Base-by-base conservation (phyloP, 768 basidiomycete species). In the Saitozyma podzolica region DNA sequence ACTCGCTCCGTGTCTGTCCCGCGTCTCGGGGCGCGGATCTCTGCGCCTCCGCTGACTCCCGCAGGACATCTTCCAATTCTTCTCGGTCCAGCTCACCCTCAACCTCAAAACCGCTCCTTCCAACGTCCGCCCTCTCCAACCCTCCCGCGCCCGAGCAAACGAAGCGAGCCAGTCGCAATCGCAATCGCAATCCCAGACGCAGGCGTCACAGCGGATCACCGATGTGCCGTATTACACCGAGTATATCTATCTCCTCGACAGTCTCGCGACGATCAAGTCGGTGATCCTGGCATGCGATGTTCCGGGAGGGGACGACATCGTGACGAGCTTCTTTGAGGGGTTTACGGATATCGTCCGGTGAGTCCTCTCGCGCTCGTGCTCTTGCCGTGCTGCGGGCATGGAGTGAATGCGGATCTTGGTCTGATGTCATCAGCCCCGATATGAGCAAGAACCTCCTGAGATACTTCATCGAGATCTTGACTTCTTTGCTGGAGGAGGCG, bases 51-150 rank as follows among this genome's bases (percentile, higher is more conserved):
- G 50, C 60, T 62, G 45, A 55, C 19, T 13, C 29, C 29, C 16
- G 42, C 84, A 90, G 82, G 92, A 96, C 79, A 94, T 98, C 76
- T 99, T 99, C 80, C 87, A 92, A 70, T 98, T 99, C 84, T 91
- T 98, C 84, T 87, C 92, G 76, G 83, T 86, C 42, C 95, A 96
- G 78, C 87, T 99, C 60, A 82, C 84, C 2, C 83, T 83, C 1
- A 73, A 77, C 47, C 69, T 76, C 86, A 87, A 71, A 61, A 53
- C 63, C 17, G 40, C 56, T 3, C 54, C 61, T 17, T 40, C 56
- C 39, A 55, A 61, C 39, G 40, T 64, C 55, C 48, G 52, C 20
- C 66, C 72, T 11, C 63, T 75, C 17, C 66, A 65, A 40, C 58
- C 70, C 4, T 62, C 56, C 14, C 40, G 49, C 8, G 55, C 56